Evolutionary conservation across 106 monocot species (phyloP).

Genomic region (Acorus calamus): DNA sequence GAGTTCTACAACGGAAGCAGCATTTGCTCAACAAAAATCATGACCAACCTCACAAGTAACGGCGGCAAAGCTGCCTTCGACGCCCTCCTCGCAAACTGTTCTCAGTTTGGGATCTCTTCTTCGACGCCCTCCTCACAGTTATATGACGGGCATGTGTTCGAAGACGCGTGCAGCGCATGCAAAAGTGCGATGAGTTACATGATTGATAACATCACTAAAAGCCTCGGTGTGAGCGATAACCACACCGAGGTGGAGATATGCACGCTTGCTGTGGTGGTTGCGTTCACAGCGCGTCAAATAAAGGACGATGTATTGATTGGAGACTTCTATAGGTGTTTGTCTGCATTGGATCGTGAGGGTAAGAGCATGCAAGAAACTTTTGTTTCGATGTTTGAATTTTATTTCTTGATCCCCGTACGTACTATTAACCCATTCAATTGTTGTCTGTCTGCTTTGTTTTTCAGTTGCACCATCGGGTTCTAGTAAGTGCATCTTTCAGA

Average conservation of each 20-base stretch:
- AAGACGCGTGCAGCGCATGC: constrained; percentile 11
- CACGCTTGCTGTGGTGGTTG: constrained; percentile 13
- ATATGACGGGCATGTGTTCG: neutral
- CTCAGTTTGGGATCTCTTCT: neutral
- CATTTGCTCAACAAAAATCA: constrained; percentile 4
- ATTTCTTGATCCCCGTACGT: neutral
- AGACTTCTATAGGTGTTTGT: constrained; percentile 18
- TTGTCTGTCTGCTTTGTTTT: neutral
- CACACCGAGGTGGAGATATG: constrained; percentile 2
- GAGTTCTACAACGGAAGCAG: constrained; percentile 11
- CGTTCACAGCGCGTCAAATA: constrained; percentile 11
- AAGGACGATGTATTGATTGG: constrained; percentile 10
- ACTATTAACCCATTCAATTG: neutral
- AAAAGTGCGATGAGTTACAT: neutral
- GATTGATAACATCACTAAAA: constrained; percentile 1
- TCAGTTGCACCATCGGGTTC: no score
- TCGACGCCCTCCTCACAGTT: neutral
- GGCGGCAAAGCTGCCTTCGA: neutral
- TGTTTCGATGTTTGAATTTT: neutral
- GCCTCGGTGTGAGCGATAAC: constrained; percentile 8
- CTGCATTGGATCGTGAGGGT: constrained; percentile 14
- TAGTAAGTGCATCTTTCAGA: no score
- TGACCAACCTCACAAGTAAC: constrained; percentile 2
- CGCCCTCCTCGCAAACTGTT: neutral
- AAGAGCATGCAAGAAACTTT: neutral